Percentiles rank a stretch among this genome's conserved stretches.
Conservation (phyloP, 768 basidiomycete species). For the Leucocoprinus birnbaumii region DNA sequence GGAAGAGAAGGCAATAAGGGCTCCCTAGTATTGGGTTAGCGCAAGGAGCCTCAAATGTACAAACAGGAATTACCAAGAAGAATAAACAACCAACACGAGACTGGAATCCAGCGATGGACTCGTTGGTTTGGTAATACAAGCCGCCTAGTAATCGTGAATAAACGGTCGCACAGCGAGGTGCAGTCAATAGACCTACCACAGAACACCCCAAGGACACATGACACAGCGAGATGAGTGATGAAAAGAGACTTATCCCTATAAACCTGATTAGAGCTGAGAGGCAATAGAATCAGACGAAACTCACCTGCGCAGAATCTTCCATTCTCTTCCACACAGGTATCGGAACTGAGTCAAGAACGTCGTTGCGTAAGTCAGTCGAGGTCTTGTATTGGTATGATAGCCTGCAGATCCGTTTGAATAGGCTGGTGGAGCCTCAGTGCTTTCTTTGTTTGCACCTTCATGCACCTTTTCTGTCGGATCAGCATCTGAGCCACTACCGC, state of each 20-base stretch:
- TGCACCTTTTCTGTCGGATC: neutral
- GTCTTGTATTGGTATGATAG: constrained; percentile 5
- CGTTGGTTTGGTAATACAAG: constrained; percentile 76
- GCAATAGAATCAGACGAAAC: constrained; percentile 35
- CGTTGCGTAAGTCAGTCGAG: constrained; percentile 48
- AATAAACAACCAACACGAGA: constrained; percentile 91
- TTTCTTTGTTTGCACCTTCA: neutral
- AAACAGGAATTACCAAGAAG: constrained; percentile 63
- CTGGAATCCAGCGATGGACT: constrained; percentile 91
- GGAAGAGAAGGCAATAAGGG: constrained; percentile 88
- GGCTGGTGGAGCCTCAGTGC: neutral
- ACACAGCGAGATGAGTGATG: constrained; percentile 70
- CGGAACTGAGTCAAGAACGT: constrained; percentile 90
- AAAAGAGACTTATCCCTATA: constrained; percentile 78
- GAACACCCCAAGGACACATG: constrained; percentile 79
- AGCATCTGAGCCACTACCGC: neutral
- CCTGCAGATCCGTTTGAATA: constrained; percentile 13
- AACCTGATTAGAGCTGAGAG: neutral
- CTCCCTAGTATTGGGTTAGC: constrained; percentile 49
- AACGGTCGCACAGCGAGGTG: neutral
- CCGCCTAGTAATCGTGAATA: constrained; percentile 57
- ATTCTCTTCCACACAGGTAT: constrained; percentile 79
- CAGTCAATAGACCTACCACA: constrained; percentile 50
- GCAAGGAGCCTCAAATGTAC: neutral
- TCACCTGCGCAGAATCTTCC: constrained; percentile 62